Conservation (phyloP, 768 basidiomycete species). For the Suillus subluteus region DNA sequence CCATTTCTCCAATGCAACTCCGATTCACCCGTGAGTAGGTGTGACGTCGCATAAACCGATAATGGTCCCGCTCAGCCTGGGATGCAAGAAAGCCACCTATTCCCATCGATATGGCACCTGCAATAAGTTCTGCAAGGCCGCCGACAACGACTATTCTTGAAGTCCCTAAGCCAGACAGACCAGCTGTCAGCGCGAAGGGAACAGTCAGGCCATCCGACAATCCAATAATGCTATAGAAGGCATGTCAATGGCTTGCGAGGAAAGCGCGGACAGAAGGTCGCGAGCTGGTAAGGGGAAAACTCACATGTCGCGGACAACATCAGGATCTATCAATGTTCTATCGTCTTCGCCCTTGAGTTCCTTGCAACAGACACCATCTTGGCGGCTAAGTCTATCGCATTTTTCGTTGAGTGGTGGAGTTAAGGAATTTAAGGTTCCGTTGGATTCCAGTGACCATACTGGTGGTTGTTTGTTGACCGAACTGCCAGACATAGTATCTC, state of each 20-base stretch:
- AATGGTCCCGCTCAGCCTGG: slow-evolving; percentile 95
- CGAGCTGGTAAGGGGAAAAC: slow-evolving; percentile 25
- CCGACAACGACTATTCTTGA: slow-evolving; percentile 92
- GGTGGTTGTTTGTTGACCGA: slow-evolving; percentile 46
- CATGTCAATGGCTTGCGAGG: slow-evolving; percentile 11
- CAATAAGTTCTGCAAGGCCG: slow-evolving; percentile 94
- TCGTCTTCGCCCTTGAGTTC: slow-evolving; percentile 83
- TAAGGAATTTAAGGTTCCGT: slow-evolving; percentile 26
- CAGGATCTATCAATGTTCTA: slow-evolving; percentile 82
- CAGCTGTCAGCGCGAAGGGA: slow-evolving; percentile 89
- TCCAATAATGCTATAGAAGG: slow-evolving; percentile 71
- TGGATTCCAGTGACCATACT: slow-evolving; percentile 66
- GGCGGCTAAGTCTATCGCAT: slow-evolving; percentile 57
- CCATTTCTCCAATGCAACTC: slow-evolving; percentile 94
- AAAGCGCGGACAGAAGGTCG: not conserved
- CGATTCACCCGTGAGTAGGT: slow-evolving; percentile 83
- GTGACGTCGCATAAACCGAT: slow-evolving; percentile 74
- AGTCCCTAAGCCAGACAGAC: slow-evolving; percentile 86
- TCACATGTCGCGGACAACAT: slow-evolving; percentile 85
- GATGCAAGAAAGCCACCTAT: slow-evolving; percentile 98
- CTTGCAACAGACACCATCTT: slow-evolving; percentile 82
- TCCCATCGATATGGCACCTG: slow-evolving; percentile 97
- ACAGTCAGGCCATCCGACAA: slow-evolving; percentile 90
- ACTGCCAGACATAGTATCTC: slow-evolving; percentile 13
- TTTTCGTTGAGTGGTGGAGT: slow-evolving; percentile 54